phyloP scores from a whole-genome alignment of 2,329 filamentous ascomycete genomes.

The Fusarium annulatum region DNA sequence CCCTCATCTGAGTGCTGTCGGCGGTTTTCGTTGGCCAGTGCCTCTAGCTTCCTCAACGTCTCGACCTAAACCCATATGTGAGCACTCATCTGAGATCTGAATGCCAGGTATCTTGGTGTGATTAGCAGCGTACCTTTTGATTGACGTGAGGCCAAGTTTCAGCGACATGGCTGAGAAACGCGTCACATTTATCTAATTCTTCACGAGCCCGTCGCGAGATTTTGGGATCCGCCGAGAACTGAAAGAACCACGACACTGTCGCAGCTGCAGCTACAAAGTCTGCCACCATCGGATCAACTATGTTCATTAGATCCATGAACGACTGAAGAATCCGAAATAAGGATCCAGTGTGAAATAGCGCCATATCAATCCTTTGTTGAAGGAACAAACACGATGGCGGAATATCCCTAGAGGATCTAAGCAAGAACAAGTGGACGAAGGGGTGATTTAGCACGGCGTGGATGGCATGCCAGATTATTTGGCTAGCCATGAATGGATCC shows the following conservation, averaged over 20 bases:
- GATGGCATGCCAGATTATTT: neutral
- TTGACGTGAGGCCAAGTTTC: neutral
- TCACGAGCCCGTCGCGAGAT: neutral
- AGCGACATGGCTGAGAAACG: neutral
- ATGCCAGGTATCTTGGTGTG: rapidly evolving
- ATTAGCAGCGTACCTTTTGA: neutral
- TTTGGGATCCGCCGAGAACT: neutral
- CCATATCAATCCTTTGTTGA: neutral
- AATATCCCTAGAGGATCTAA: neutral
- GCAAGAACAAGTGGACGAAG: neutral
- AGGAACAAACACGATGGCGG: neutral
- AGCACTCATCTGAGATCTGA: neutral
- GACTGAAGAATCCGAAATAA: neutral
- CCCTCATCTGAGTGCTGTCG: neutral
- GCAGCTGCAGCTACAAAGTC: neutral
- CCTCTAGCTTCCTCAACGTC: neutral
- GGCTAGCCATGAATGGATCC: neutral
- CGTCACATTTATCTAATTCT: rapidly evolving
- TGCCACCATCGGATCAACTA: neutral
- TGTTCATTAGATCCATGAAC: neutral
- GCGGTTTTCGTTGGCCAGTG: neutral
- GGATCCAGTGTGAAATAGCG: neutral
- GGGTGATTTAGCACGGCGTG: neutral
- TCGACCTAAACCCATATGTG: neutral
- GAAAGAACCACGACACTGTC: neutral